Evolutionary conservation across 2,329 filamentous ascomycete species (phyloP).

Genomic region (Aspergillus viridinutans): DNA sequence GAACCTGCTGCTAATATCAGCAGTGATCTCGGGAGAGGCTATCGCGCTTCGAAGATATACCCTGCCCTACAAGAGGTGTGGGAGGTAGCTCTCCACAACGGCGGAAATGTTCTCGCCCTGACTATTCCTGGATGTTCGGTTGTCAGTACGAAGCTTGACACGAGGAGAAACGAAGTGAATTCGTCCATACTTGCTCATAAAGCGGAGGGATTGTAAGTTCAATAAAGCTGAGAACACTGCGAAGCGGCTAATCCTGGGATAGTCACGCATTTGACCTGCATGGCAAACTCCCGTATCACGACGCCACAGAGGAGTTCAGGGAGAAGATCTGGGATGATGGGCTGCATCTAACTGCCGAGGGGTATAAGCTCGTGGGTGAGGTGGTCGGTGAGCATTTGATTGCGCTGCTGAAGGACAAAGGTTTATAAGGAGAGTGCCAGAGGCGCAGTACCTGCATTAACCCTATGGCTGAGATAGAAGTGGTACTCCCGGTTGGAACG

Average conservation of each 20-base stretch:
- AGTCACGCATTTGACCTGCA: conserved; percentile 58
- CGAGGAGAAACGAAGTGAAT: conserved; percentile 49
- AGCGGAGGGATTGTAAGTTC: conserved; percentile 51
- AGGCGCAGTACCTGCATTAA: neutral
- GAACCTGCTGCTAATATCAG: neutral
- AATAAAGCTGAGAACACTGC: neutral
- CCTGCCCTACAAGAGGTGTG: conserved; percentile 49
- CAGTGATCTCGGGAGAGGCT: conserved; percentile 47
- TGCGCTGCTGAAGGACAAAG: neutral
- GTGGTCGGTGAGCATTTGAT: conserved; percentile 53
- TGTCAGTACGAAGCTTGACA: conserved; percentile 25
- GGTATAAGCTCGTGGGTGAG: conserved; percentile 61
- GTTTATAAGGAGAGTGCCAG: neutral
- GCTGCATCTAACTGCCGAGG: conserved; percentile 54
- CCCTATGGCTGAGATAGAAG: neutral
- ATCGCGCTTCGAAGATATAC: conserved; percentile 43
- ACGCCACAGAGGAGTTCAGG: conserved; percentile 45
- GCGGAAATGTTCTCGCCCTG: conserved; percentile 57
- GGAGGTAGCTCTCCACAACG: conserved; percentile 47
- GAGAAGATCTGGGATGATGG: conserved; percentile 58
- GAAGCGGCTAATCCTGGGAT: conserved; percentile 3
- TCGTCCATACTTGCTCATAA: conserved; percentile 48
- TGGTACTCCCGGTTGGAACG: neutral
- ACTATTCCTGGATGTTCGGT: conserved; percentile 55
- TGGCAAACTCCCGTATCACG: conserved; percentile 51